Percentiles rank a stretch among this genome's conserved stretches.
Evolutionary conservation across 1,139 yeast genomes (phyloP).

Genomic region (Candida tropicalis): DNA sequence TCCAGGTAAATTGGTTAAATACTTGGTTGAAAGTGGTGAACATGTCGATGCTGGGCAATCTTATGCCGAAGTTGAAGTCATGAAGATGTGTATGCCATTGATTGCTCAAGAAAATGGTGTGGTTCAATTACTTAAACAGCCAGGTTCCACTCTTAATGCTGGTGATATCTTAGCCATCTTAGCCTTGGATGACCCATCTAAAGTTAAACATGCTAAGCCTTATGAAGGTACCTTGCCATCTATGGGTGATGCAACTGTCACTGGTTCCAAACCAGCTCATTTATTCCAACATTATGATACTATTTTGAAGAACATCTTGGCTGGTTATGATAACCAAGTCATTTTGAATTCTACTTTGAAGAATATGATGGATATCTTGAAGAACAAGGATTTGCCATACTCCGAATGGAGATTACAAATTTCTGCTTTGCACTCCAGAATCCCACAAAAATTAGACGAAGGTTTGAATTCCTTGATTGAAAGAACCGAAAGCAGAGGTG

Average conservation of each 20-base stretch:
- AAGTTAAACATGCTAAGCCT: constrained; percentile 95
- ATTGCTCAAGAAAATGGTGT: constrained; percentile 92
- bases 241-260: constrained; percentile 77
- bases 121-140: constrained; percentile 92
- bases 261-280: constrained; percentile 85
- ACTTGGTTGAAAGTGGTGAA: constrained; percentile 92
- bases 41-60: constrained; percentile 91
- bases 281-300: constrained; percentile 60
- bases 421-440: constrained; percentile 89
- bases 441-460: constrained; percentile 76
- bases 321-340: constrained; percentile 94
- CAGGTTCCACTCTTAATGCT: constrained; percentile 95
- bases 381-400: constrained; percentile 82
- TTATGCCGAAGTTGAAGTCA: constrained; percentile 97
- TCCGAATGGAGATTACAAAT: constrained; percentile 88
- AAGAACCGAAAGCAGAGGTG: constrained; percentile 65
- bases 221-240: constrained; percentile 93
- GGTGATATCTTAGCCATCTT: constrained; percentile 96
- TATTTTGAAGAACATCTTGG: constrained; percentile 74
- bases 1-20: constrained; percentile 96
- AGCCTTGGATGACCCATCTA: constrained; percentile 93
- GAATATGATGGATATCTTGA: constrained; percentile 69
- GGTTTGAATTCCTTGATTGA: constrained; percentile 66
- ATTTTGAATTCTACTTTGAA: constrained; percentile 83
- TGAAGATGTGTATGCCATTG: constrained; percentile 97